A percentile compares a stretch with the other conserved stretches of the same genome.
Conservation (phyloP, 140 eudicot species). For the Erigeron philadelphicus region DNA sequence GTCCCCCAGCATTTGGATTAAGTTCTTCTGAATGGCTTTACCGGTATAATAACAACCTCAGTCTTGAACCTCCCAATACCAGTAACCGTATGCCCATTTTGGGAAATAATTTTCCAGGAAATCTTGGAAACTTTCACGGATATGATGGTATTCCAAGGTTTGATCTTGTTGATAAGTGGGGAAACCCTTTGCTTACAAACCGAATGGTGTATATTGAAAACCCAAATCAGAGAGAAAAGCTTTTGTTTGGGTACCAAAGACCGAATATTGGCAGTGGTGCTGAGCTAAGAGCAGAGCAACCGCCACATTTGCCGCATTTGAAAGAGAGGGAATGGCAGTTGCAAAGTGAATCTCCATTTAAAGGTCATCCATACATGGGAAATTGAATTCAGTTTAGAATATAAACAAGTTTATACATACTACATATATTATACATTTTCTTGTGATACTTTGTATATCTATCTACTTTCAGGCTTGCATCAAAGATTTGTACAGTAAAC, state of each 20-base stretch:
- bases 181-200: conserved; percentile 47
- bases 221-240: conserved; percentile 41
- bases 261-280: conserved; percentile 30
- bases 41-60: conserved; percentile 56
- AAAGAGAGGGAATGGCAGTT: conserved; percentile 76
- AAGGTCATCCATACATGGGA: conserved; percentile 65
- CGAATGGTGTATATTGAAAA: conserved; percentile 45
- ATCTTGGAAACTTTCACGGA: conserved; percentile 32
- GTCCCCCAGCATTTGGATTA: conserved; percentile 66
- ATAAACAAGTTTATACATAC: conserved; percentile 14
- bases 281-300: conserved; percentile 49
- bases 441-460: conserved; percentile 21
- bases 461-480: conserved; percentile 26
- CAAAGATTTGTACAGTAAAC: conserved; percentile 28
- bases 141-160: conserved; percentile 46
- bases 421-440: conserved; percentile 14
- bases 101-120: conserved; percentile 29
- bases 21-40: conserved; percentile 89
- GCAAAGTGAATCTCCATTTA: conserved; percentile 48
- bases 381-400: conserved; percentile 33
- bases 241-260: conserved; percentile 43
- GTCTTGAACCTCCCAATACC: conserved; percentile 33
- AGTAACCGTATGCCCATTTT: conserved; percentile 40
- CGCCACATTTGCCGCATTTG: conserved; percentile 56
- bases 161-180: conserved; percentile 67